Evolutionary conservation across 31 red algal genomes (phyloP).

Genomic region (Porphyra umbilicalis): DNA sequence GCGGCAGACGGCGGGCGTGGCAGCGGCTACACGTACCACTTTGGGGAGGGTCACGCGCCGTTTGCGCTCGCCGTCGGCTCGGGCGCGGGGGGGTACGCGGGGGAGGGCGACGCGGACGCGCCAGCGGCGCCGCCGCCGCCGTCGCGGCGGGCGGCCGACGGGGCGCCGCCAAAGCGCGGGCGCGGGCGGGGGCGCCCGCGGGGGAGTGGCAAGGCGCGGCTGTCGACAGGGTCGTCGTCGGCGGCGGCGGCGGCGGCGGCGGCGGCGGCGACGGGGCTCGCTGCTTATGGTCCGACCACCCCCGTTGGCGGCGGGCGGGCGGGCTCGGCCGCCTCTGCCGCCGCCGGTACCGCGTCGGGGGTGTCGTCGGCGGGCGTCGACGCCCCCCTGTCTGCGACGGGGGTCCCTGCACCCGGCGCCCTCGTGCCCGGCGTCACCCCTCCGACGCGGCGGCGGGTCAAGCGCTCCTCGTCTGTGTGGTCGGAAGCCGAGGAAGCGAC

Average conservation of each 20-base stretch:
- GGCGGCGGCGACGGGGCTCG: background rate
- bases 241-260: background rate
- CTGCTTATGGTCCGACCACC: background rate
- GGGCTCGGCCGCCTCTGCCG: background rate
- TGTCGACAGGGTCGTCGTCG: background rate
- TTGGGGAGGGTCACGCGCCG: background rate
- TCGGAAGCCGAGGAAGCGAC: constrained; percentile 57
- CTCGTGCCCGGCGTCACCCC: background rate
- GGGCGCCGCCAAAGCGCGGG: background rate
- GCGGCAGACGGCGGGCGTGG: background rate
- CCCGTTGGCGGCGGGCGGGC: background rate
- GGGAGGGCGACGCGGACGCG: background rate
- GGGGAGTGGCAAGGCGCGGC: background rate
- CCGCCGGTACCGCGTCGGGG: background rate
- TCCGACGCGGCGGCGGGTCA: background rate
- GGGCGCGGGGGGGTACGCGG: background rate
- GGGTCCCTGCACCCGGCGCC: too few relatives aligned
- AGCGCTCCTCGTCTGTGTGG: constrained; percentile 49
- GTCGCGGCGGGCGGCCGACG: background rate
- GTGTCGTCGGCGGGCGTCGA: background rate
- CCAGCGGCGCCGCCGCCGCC: background rate
- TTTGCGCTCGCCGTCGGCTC: background rate
- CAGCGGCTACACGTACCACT: background rate
- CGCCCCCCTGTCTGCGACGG: too few relatives aligned
- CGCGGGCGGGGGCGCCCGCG: background rate